Base-by-base conservation (phyloP, 192 early-diverging fungal genomes). In the Linderina pennispora region DNA sequence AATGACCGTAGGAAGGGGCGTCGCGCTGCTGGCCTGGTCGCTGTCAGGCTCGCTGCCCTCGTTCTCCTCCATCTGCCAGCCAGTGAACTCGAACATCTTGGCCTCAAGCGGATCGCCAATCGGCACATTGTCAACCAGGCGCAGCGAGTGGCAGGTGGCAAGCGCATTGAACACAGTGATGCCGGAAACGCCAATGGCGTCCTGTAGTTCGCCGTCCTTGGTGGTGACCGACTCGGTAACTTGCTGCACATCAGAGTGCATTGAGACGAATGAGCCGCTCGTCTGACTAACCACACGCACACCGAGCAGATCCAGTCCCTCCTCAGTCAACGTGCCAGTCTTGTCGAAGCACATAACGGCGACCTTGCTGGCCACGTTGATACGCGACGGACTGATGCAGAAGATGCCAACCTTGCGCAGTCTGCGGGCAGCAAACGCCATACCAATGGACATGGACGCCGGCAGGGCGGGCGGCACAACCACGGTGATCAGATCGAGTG, bases 271-370 rank as follows among this genome's bases (percentile, higher is more conserved):
- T 17, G 38, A 43, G 16, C 43, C 23, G 0, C 43, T 62, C 4
- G 35, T 43, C 9, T 52, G 70, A 18, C 63, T 53, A 0, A 76
- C 62, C 8, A 53, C 75, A 18, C 83, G 83, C 22, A 93, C 77
- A 18, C 94, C 94, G 34, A 94, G 58, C 1, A 99, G 80, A 65
- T 95, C 93, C 16, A 99, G 66, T 0, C 92, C 92, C 47, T 94
- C 89, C 47, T 97, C 90, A 1, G 95, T 97, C 33, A 99, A 60
- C 0, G 95, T 99, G 4, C 93, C 94, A 3, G 95, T 98, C 67
- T 99, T 99, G 72, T 99, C 97, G 75, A 98, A 99, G 43, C 87
- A 89, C 78, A 94, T 88, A 10, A 86, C 80, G 18, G 93, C 83
- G 3, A 99, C 79, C 50, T 94, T 96, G 45, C 97, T 95, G 16